These are phyloP conservation scores for Fusarium sp. DNA, from an alignment of 2,329 filamentous ascomycete species.

Conservation along the genomic window DNA sequence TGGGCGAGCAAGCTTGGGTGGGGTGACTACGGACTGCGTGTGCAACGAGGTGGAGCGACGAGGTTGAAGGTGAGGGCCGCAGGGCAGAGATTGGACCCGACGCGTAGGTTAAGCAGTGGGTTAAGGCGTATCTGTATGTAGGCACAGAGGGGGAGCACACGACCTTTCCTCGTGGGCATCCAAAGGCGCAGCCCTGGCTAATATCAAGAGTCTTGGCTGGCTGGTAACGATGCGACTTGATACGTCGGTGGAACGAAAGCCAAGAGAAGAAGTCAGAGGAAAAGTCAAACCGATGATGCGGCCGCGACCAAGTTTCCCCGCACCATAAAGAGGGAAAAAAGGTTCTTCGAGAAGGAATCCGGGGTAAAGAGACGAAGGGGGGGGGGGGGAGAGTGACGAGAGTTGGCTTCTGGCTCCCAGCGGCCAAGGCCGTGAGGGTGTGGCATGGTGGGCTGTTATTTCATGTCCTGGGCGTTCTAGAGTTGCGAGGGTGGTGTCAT, in stretches of 20 bases:
- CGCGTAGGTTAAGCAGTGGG: not conserved
- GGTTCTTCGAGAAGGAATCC: conserved; percentile 30
- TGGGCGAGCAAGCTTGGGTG: not conserved
- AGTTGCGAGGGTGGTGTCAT: conserved; percentile 42
- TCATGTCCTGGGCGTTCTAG: conserved; percentile 32
- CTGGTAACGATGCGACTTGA: not conserved
- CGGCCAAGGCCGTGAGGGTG: conserved; percentile 29
- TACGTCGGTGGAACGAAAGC: not conserved
- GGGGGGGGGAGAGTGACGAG: not conserved
- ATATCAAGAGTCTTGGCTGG: not conserved
- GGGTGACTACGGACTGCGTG: conserved; percentile 1
- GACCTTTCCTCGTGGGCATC: conserved; percentile 1
- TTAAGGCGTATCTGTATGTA: not conserved
- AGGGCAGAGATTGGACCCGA: conserved; percentile 1
- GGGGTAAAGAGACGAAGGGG: conserved; percentile 28
- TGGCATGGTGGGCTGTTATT: conserved; percentile 37
- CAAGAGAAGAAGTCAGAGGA: conserved; percentile 2
- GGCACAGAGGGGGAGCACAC: not conserved
- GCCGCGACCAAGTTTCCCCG: conserved; percentile 19
- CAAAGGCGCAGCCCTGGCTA: not conserved
- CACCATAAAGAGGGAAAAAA: conserved; percentile 11
- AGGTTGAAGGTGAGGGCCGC: not conserved
- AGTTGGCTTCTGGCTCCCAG: not conserved
- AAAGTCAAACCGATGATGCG: conserved; percentile 17
- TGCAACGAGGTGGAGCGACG: conserved; percentile 17